Evolutionary conservation across 1,284 basidiomycete species (phyloP), one percentile per base, ranked within the genome.

Genomic region (Trametes pubescens): DNA sequence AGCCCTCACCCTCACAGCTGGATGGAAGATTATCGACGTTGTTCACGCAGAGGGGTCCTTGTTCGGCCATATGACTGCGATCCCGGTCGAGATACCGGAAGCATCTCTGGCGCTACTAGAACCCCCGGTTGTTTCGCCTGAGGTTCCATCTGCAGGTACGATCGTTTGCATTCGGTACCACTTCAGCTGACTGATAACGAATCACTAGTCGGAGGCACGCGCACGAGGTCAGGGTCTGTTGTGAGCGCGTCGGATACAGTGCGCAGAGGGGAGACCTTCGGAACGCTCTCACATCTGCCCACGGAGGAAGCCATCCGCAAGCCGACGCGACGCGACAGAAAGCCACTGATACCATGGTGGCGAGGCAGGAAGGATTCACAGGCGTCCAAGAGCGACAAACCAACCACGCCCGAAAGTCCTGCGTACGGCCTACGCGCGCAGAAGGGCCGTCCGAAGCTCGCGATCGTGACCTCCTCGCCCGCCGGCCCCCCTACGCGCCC

Each of bases 1-100:
- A 0, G 79, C 81, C 1, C 77, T 92, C 35, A 77, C 84, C 4
- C 76, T 80, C 24, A 86, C 85, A 0, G 84, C 89, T 4, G 90
- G 90, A 0, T 92, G 90, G 89, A 86, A 84, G 62, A 80, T 91
- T 32, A 77, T 81, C 38, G 84, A 83, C 55, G 85, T 90, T 52
- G 84, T 81, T 4, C 83, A 84, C 61, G 81, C 83, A 1, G 80
- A 84, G 53, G 88, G 87, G 2, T 86, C 87, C 0, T 74, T 87
- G 49, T 91, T 92, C 69, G 88, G 86, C 1, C 83, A 90, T 70
- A 83, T 92, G 62, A 80, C 87, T 43, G 90, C 89, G 21, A 81
- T 86, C 18, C 89, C 90, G 7, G 78, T 81, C 5, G 66, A 79
- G 1, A 80, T 88, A 24, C 85, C 86, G 0, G 55, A 47, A 6